phyloP scores from a whole-genome alignment of 75 land plant genomes.

The Chamaecyparis obtusa region DNA sequence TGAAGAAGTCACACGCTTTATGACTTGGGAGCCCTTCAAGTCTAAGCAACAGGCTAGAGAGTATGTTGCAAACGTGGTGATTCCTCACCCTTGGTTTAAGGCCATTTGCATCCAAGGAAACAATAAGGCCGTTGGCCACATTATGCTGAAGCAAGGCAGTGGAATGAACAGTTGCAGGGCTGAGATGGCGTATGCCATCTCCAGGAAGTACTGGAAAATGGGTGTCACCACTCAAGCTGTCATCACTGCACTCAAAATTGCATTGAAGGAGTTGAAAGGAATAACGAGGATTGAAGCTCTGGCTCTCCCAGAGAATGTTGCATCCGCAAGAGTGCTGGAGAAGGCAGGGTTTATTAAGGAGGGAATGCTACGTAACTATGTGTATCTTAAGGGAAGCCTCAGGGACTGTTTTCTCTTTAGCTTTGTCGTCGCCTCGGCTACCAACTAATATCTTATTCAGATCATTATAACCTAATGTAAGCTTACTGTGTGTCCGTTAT shows the following conservation, averaged over 20 bases:
- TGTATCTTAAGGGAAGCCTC: constrained; percentile 18
- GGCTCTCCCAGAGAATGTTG: constrained; percentile 36
- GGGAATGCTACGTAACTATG: constrained; percentile 41
- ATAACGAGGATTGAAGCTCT: constrained; percentile 48
- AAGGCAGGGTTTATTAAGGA: constrained; percentile 52
- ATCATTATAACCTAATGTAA: no score
- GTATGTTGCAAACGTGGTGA: constrained; percentile 18
- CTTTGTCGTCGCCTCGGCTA: not conserved
- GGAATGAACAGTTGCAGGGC: constrained; percentile 13
- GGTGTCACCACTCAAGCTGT: constrained; percentile 53
- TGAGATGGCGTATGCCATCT: constrained; percentile 49
- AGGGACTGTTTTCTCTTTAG: not conserved
- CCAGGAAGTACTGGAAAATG: constrained; percentile 45
- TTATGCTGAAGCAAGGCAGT: not conserved
- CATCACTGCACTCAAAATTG: constrained; percentile 22
- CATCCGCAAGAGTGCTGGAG: constrained; percentile 49
- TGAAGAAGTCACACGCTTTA: constrained; percentile 29
- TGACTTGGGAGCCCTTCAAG: constrained; percentile 34
- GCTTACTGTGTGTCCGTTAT: no score
- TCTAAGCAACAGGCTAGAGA: constrained; percentile 29
- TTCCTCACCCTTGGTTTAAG: constrained; percentile 49
- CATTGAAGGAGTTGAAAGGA: constrained; percentile 35
- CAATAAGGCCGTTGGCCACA: not conserved
- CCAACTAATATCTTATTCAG: no score
- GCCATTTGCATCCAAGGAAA: constrained; percentile 39